Evolutionary conservation across 257 asterid genomes (phyloP), one percentile per base, ranked within the genome.

Genomic region (Craterostigma plantagineum): DNA sequence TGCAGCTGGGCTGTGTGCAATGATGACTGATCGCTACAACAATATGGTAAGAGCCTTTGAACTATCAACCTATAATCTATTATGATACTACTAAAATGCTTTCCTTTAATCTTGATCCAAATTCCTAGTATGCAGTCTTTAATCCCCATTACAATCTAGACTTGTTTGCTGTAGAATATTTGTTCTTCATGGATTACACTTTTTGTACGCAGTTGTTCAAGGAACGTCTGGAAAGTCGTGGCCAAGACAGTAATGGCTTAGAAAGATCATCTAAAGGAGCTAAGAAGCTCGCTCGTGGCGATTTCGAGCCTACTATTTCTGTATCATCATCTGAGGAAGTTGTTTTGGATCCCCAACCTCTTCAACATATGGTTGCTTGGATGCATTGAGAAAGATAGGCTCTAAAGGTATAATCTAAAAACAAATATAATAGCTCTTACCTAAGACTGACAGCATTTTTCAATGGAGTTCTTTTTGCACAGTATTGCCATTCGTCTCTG

Each of bases 21-120:
- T 86, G 97, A 81, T 81, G 97, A 82, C 94, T 17, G 97, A 86
- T 74, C 80, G 82, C 67, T 86, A 79, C 66, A 58, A 82, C 73
- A 81, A 81, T 66, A 64, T 86, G 97, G 95, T 81, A n/a, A n/a
- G 62, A 64, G 77, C 4, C 30, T 23, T 23, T 23, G 2, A 23
- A 23, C 49, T 45, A 38, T 54, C 46, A 23, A n/a, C 47, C 27
- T 14, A 50, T 48, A n/a, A n/a, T n/a, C n/a, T 45, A 43, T 11
- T 46, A 23, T 23, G 30, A 18, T 35, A 10, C 18, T n/a, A n/a
- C n/a, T 57, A 23, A 23, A 23, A 23, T 23, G 30, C 30, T 23
- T 23, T 23, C 30, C 6, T 6, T 23, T 23, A n/a, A 23, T 23
- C 2, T 23, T 23, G 6, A 23, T 23, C 30, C 30, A 6, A 23